Percentiles rank a stretch among this genome's conserved stretches.
These are phyloP conservation scores for Decorospora gaudefroyi DNA, from an alignment of 2,329 filamentous ascomycete species.

Conservation along the genomic window DNA sequence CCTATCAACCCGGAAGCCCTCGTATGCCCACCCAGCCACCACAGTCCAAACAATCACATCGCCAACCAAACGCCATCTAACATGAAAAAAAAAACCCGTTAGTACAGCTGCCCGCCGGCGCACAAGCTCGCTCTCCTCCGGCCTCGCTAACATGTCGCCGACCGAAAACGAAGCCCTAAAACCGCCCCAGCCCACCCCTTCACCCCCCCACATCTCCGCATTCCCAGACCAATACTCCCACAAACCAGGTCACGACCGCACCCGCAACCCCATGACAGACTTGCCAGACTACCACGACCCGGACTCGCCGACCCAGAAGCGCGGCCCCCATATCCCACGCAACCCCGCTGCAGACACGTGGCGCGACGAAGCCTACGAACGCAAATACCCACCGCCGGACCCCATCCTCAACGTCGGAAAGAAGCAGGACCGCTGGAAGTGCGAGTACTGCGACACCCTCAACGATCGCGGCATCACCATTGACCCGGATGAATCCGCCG, in stretches of 20 bases:
- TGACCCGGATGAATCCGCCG: background rate
- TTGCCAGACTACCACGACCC: conserved; percentile 9
- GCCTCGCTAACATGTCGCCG: conserved; percentile 2
- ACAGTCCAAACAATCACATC: background rate
- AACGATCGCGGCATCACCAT: conserved; percentile 1
- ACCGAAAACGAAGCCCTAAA: background rate
- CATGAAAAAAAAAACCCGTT: too few species aligned
- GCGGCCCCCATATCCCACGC: conserved; percentile 2
- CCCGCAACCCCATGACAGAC: background rate
- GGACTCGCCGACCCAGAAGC: conserved; percentile 4
- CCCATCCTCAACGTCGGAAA: conserved; percentile 1
- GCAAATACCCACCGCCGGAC: background rate
- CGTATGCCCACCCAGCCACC: background rate
- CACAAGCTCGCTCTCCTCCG: conserved; percentile 4
- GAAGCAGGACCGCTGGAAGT: conserved; percentile 10
- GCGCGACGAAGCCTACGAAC: conserved; percentile 11
- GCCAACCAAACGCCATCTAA: too few species aligned
- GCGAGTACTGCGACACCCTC: conserved; percentile 10
- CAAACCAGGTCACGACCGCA: conserved; percentile 5
- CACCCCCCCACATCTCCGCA: background rate
- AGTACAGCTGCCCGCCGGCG: conserved; percentile 1
- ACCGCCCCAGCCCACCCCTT: conserved; percentile 2
- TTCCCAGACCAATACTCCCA: conserved; percentile 7
- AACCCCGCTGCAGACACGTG: conserved; percentile 14
- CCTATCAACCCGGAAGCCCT: background rate